Evolutionary conservation across 2,329 filamentous ascomycete genomes (phyloP), one percentile per base, ranked within the genome.

Genomic region (Harringtonia aguacate): DNA sequence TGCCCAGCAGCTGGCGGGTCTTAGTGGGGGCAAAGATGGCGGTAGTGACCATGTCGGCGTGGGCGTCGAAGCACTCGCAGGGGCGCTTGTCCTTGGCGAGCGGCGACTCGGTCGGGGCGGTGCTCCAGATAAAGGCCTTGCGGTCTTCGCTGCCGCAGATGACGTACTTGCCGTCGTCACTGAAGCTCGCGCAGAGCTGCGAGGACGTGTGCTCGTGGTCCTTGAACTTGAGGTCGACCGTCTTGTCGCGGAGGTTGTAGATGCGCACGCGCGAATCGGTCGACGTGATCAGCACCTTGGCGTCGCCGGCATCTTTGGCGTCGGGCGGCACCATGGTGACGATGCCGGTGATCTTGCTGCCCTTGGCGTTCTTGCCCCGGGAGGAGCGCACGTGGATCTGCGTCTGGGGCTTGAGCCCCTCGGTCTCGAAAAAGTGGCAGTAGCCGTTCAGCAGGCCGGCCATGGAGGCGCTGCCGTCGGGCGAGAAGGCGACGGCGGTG

Each of bases 261-360:
- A 97, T 72, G 30, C 92, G 80, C 15, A 97, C 77, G 20, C 92
- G 79, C 1, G 90, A 95, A 59, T 98, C 92, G 55, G 97, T 98
- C 52, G 89, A 95, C 2, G 87, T 94, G 46, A 98, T 80, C 8
- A 98, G 68, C 3, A 98, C 68, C 56, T 94, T 94, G 41, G 86
- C 73, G 43, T 89, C 83, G 1, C 77, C 77, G 20, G n/a, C n/a
- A n/a, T 46, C 44, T 10, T 31, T 31, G 4, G 46, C 8, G 12
- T 35, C 17, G 4, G 47, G 43, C 27, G 43, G 41, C 30, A 74
- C 74, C 13, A 63, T 60, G 8, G 59, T 45, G 56, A 90, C 81
- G 43, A 98, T 95, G 8, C 88, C 89, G 0, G 92, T 97, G 53
- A 98, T 95, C 60, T 98, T 98, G 66, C 88, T 95, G 7, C 90